These are phyloP conservation scores for Aspergillus ustus DNA, from an alignment of 2,329 filamentous ascomycete species.

Conservation along the genomic window DNA sequence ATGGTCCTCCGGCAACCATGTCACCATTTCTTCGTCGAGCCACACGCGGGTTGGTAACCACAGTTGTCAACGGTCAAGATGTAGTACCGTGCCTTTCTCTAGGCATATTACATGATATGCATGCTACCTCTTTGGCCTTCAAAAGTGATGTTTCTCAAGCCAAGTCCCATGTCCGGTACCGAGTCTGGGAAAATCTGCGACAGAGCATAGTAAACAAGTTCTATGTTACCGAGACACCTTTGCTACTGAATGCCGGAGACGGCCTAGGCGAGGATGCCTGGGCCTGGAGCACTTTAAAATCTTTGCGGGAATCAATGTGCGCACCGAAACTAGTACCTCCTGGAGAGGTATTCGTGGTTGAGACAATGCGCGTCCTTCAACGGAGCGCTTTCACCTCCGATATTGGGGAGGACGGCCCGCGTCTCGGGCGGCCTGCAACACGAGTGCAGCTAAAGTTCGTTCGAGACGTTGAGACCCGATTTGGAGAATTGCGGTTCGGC, in stretches of 20 bases:
- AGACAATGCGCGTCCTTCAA: slow-evolving; percentile 69
- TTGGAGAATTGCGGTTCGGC: slow-evolving; percentile 72
- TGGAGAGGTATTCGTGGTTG: slow-evolving; percentile 75
- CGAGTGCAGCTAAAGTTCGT: slow-evolving; percentile 73
- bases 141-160: slow-evolving; percentile 72
- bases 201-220: slow-evolving; percentile 66
- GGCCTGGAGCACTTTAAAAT: slow-evolving; percentile 70
- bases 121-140: slow-evolving; percentile 72
- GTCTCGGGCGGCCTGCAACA: slow-evolving; percentile 67
- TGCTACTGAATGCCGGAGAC: slow-evolving; percentile 50
- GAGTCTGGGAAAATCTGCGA: slow-evolving; percentile 69
- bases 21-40: slow-evolving; percentile 70
- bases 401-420: slow-evolving; percentile 47
- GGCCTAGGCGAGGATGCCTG: slow-evolving; percentile 67
- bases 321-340: slow-evolving; percentile 73
- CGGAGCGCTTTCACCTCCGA: slow-evolving; percentile 64
- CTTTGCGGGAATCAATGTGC: slow-evolving; percentile 69
- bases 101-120: slow-evolving; percentile 74
- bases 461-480: slow-evolving; percentile 70
- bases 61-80: slow-evolving; percentile 73
- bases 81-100: slow-evolving; percentile 75
- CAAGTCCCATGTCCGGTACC: slow-evolving; percentile 67
- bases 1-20: slow-evolving; percentile 75
- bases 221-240: slow-evolving; percentile 56
- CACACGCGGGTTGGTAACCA: slow-evolving; percentile 76